A percentile compares a stretch with the other conserved stretches of the same genome.
Conservation (phyloP, 495 filamentous ascomycete genomes). For the Penicillium angulare region DNA sequence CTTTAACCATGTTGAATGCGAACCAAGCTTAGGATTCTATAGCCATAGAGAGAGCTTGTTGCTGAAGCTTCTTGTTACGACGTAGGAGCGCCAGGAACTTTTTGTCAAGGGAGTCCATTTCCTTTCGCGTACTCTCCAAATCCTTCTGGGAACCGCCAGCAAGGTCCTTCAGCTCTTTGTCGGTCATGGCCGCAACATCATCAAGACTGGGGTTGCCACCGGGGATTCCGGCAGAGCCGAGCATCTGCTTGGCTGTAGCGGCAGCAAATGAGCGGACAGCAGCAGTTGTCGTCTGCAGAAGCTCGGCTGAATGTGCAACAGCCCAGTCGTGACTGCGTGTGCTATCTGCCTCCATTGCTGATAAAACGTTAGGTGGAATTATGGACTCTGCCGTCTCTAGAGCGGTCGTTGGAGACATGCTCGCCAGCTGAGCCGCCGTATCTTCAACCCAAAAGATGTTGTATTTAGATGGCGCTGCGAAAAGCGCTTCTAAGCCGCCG, state of each 20-base stretch:
- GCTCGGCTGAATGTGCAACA: constrained; percentile 41
- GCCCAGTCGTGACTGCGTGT: constrained; percentile 45
- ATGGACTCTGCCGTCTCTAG: constrained; percentile 22
- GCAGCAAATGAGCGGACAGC: constrained; percentile 45
- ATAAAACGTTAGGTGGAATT: constrained; percentile 40
- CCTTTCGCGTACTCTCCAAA: constrained; percentile 42
- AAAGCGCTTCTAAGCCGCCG: constrained; percentile 45
- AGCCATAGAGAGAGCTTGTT: constrained; percentile 32
- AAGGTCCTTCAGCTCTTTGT: constrained; percentile 40
- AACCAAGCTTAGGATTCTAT: too few relatives aligned
- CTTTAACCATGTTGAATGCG: too few relatives aligned
- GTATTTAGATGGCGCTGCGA: constrained; percentile 43
- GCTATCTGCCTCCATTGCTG: constrained; percentile 46
- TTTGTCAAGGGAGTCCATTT: constrained; percentile 44
- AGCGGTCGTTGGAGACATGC: constrained; percentile 25
- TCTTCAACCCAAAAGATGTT: constrained; percentile 46
- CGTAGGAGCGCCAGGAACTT: constrained; percentile 45
- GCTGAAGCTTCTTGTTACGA: constrained; percentile 48
- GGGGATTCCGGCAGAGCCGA: constrained; percentile 34
- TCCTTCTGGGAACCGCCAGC: constrained; percentile 41
- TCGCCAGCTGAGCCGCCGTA: constrained; percentile 17
- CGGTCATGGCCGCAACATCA: constrained; percentile 42
- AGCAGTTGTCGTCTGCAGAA: constrained; percentile 41
- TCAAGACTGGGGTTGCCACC: constrained; percentile 37
- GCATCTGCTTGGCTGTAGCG: constrained; percentile 42